Evolutionary conservation across 2,329 filamentous ascomycete species (phyloP), one percentile per base, ranked within the genome.

Genomic region (Stachybotrys chlorohalonatus): DNA sequence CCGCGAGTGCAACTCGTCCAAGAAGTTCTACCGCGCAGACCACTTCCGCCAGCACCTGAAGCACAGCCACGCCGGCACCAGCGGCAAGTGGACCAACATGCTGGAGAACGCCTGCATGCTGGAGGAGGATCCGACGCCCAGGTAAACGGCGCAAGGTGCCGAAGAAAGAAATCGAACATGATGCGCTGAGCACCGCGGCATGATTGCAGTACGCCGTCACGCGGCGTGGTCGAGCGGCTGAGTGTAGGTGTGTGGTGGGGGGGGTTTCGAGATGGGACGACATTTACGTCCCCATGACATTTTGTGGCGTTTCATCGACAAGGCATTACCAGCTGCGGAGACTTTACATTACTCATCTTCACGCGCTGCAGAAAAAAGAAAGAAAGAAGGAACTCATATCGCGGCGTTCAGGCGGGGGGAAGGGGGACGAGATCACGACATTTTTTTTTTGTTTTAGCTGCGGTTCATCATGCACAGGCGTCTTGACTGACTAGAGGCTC

Each of bases 61-160:
- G 77, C 94, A 99, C 70, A 96, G 91, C 69, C 94, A 97, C 72
- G 90, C 89, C 45, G 94, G 94, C 42, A 93, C 90, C 1, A 96
- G 91, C 70, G 94, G 94, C 36, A 97, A 97, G 72, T 99, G 94
- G 94, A 99, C 94, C 11, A 97, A 97, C 71, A 92, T 96, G 80
- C 78, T 99, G 39, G 94, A 99, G 69, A 95, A 90, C 67, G 90
- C 92, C 6, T 99, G 94, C 73, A 95, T 97, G 90, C 85, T 92
- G 70, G 92, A 87, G 54, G 80, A 95, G 67, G 91, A 96, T 47
- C 63, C 67, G 47, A 63, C 66, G 45, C 65, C 67, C 36, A 63
- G 66, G 53, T 70, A 62, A 66, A 61, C 31, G 31, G 9, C 36
- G 36, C 36, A 42, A 42, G 36, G 13, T 9, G 36, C 13, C 6